phyloP scores from a whole-genome alignment of 179 eudicot genomes.

The Sideroxylon spinosum region DNA sequence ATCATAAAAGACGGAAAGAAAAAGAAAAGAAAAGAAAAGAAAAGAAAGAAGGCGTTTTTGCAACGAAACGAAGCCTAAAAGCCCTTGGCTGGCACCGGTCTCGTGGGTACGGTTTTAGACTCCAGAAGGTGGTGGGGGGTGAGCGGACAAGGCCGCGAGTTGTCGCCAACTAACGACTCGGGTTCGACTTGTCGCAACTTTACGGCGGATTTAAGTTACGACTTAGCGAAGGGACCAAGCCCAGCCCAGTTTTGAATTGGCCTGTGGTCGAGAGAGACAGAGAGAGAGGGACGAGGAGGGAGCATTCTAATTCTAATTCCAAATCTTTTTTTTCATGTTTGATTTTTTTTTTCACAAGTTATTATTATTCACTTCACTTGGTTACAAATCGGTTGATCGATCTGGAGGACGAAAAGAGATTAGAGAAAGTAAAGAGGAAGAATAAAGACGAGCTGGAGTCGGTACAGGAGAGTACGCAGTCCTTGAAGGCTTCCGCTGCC shows the following conservation, averaged over 20 bases:
- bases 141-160: too few species aligned
- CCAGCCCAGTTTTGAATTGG: slow-evolving; percentile 6
- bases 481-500: slow-evolving; percentile 33
- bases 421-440: slow-evolving; percentile 2
- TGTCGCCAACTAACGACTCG: too few species aligned
- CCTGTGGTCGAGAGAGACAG: background rate
- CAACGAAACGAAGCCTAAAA: too few species aligned
- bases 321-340: background rate
- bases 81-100: too few species aligned
- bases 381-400: background rate
- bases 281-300: background rate
- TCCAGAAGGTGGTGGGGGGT: too few species aligned
- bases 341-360: too few species aligned
- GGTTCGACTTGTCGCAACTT: background rate
- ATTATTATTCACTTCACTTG: background rate
- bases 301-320: background rate
- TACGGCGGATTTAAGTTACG: background rate
- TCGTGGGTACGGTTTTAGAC: too few species aligned
- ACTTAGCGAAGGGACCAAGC: background rate
- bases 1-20: too few species aligned
- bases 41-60: too few species aligned
- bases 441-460: slow-evolving; percentile 41
- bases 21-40: too few species aligned
- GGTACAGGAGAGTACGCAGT: slow-evolving; percentile 32
- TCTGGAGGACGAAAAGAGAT: background rate